Base-by-base conservation (phyloP, 164 flowering plant genomes). In the Dillenia suffruticosa region DNA sequence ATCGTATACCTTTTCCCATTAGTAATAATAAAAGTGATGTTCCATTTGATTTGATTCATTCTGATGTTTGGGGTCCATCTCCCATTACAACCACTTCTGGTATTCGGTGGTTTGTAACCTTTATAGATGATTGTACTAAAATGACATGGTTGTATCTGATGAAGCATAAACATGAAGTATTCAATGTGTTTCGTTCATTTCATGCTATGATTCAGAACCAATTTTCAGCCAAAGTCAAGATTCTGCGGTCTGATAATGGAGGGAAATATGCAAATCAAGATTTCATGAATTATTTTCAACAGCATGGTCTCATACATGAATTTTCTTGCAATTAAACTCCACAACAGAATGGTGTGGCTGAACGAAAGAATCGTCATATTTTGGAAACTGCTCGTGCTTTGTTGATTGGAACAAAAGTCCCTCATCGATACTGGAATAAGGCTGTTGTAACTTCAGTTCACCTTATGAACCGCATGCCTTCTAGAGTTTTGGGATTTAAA, bases 141-240 rank as follows among this genome's bases (percentile, higher is more conserved):
- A 52, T 13, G 9, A 52, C 55, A 17, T 52, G 55, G 19, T 17
- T 52, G 11, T 52, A 52, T 19, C 10, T 52, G 22, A 14, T 52
- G 55, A 52, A 52, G 17, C n/a, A 52, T 9, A 52, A 52, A 52
- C n/a, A 52, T 17, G 55, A 52, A 17, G 55, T 52, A 14, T 52
- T 52, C 9, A 19, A 52, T 52, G 55, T 52, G 10, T 52, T 52
- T 13, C 16, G 22, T 13, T 13, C 26, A 14, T 52, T 52, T 17
- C 55, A 52, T 17, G 17, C 16, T 14, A 13, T 52, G 55, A 17
- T 52, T 32, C 7, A 32, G 7, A 32, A 32, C 40, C 40, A 32
- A 32, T 32, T 32, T 32, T 32, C 0, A 32, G 40, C 40, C 40
- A 32, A 13, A 3, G 9, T 52, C 16, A 14, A 22, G 40, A 54